phyloP scores from a whole-genome alignment of 805 yeast species.

The Ogataea pignaliae region DNA sequence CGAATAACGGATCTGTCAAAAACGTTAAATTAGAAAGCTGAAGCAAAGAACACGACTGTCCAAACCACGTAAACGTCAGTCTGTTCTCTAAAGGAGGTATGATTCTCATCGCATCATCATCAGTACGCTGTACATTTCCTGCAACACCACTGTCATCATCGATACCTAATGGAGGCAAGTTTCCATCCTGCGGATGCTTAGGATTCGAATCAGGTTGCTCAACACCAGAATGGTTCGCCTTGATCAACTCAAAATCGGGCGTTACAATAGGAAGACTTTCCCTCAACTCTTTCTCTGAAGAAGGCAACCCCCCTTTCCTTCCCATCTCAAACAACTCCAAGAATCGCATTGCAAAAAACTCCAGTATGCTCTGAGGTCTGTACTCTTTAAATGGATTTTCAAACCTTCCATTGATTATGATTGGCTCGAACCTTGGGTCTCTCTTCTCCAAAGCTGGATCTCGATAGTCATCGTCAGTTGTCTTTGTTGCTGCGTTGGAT shows the following conservation, averaged over 20 bases:
- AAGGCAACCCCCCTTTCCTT: slow-evolving; percentile 58
- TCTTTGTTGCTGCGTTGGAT: slow-evolving; percentile 1
- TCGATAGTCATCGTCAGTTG: slow-evolving; percentile 3
- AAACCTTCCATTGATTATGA: slow-evolving; percentile 68
- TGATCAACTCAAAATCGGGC: slow-evolving; percentile 50
- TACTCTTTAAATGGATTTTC: slow-evolving; percentile 91
- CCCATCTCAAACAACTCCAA: slow-evolving; percentile 61
- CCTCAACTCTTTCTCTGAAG: slow-evolving; percentile 41
- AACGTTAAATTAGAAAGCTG: slow-evolving; percentile 70
- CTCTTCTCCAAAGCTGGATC: slow-evolving; percentile 7
- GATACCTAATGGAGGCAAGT: neutral
- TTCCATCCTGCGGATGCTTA: neutral
- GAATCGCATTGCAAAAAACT: slow-evolving; percentile 70
- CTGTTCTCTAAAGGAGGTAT: slow-evolving; percentile 39
- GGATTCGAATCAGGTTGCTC: neutral
- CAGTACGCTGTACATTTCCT: too few species aligned
- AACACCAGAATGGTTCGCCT: slow-evolving; percentile 15
- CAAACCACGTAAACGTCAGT: slow-evolving; percentile 82
- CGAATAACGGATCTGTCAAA: slow-evolving; percentile 81
- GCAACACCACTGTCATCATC: too few species aligned
- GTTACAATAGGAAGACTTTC: slow-evolving; percentile 52
- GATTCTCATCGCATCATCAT: neutral
- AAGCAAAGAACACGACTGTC: slow-evolving; percentile 81
- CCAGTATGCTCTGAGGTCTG: slow-evolving; percentile 83
- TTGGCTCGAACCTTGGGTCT: slow-evolving; percentile 35